A percentile compares a stretch with the other conserved stretches of the same genome.
These are phyloP conservation scores for Phytophthora podocarpi DNA, from an alignment of 352 stramenopile species.

Conservation along the genomic window DNA sequence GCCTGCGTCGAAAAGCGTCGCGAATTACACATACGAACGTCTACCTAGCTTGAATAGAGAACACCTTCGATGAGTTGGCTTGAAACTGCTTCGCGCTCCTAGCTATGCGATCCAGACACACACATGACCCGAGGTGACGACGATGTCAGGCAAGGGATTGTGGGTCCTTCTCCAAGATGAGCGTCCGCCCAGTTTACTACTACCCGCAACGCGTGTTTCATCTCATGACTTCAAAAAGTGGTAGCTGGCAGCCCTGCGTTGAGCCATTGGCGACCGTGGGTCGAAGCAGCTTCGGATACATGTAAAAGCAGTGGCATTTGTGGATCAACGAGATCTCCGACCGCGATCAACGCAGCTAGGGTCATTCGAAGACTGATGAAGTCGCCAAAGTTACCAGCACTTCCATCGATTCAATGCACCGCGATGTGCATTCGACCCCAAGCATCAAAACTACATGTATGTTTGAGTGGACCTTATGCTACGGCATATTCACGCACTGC, in stretches of 20 bases:
- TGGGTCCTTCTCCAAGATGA: not conserved
- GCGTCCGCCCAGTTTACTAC: not conserved
- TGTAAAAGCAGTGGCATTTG: slow-evolving; percentile 20
- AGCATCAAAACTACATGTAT: no score
- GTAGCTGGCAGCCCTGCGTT: not conserved
- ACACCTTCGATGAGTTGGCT: no score
- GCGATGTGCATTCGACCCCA: no score
- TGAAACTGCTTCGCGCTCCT: not conserved
- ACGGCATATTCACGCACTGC: no score
- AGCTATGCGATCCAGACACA: not conserved
- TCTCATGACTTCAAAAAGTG: not conserved
- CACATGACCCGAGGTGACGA: not conserved
- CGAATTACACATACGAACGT: no score
- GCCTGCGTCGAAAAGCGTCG: no score
- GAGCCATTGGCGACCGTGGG: not conserved
- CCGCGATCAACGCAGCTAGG: no score
- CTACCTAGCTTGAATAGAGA: no score
- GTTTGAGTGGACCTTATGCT: no score
- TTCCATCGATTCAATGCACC: not conserved
- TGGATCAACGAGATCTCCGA: not conserved
- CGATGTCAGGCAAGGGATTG: slow-evolving; percentile 4
- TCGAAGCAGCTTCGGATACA: slow-evolving; percentile 16
- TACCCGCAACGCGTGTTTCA: no score
- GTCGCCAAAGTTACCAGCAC: not conserved
- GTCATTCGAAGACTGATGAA: no score